Evolutionary conservation across 2,329 filamentous ascomycete species (phyloP), one percentile per base, ranked within the genome.

Genomic region (Fusarium tricinctum): DNA sequence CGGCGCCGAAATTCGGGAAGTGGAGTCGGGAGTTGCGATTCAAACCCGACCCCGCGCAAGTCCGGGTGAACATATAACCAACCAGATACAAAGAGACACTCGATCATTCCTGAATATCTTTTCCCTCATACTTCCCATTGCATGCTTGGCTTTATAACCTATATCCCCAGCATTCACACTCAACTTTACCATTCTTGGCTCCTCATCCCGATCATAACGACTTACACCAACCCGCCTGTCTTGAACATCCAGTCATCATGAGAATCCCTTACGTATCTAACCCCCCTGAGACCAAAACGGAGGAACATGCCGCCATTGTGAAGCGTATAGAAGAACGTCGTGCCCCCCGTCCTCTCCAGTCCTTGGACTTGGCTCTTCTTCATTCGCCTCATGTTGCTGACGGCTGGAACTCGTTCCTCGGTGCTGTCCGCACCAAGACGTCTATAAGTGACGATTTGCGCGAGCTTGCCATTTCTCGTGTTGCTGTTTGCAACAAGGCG

Each of bases 381-480:
- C 92, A 95, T 81, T 87, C 89, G 20, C 91, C 91, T 2, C 81
- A 89, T 19, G 86, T 95, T 3, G 92, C 92, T 17, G 89, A 93
- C 79, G 92, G 92, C 52, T 92, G 90, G 89, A 92, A 92, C 81
- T 80, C 82, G 14, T 90, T 92, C 77, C 84, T 92, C 13, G 89
- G 89, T 61, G 87, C 88, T 26, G 78, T 90, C 33, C 85, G 88
- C 68, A 88, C 86, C 42, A 79, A 80, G 67, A 86, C 86, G 23
- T 76, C 74, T 6, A 73, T 90, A 8, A 55, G 79, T 6, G 84
- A 82, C 48, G 84, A 86, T 70, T 75, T 93, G 53, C 89, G 92
- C 69, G 93, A 97, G 82, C 83, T 94, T 19, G 90, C 92, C 69
- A 94, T 97, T 72, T 93, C 89, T 74, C 87, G 93, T 48, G 91